Base-by-base conservation (phyloP, 768 basidiomycete species). In the Russula griseocarnosa region DNA sequence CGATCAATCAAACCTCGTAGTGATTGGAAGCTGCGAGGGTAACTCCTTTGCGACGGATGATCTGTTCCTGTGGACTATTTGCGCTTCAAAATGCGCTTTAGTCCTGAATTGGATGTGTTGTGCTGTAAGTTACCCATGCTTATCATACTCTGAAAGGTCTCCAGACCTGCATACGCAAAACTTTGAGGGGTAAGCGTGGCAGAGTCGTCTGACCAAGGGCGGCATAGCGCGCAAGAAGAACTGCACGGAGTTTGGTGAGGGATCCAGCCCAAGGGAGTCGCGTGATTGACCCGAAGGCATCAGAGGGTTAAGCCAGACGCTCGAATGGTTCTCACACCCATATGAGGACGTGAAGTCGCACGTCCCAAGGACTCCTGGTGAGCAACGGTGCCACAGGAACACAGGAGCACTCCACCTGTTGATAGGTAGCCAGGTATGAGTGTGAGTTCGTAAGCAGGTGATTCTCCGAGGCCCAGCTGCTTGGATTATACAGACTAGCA, bases 291-390 rank as follows among this genome's bases (percentile, higher is more conserved):
- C 58, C 44, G 44, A 55, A 38, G 20, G 53, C 26, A 40, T 47
- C 52, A 28, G 63, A 44, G 22, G 26, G 59, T 36, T 60, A 60
- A 56, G 58, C 63, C 52, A 60, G 58, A 55, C 34, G 11, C 22
- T 55, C 14, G 47, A 13, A 51, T n/a, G n/a, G 36, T 30, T 34
- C 20, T 18, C 24, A 14, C 22, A 9, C n/a, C 20, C 24, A 55
- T 4, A 16, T 49, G 22, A 50, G 36, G 46, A n/a, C 18, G 28
- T 42, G 16, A 28, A 32, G 49, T 49, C 47, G 20, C 34, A 46
- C 53, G 42, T 32, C 36, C 46, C 16, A 28, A 30, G 3, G 20
- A 30, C 40, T 26, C 22, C 47, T 36, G 36, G 55, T 26, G n/a
- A 47, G 24, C 14, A 22, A 16, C 0, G 4, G 51, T 22, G 26